Evolutionary conservation across 164 flowering plant species (phyloP).

Genomic region (Nymphaea colorata): DNA sequence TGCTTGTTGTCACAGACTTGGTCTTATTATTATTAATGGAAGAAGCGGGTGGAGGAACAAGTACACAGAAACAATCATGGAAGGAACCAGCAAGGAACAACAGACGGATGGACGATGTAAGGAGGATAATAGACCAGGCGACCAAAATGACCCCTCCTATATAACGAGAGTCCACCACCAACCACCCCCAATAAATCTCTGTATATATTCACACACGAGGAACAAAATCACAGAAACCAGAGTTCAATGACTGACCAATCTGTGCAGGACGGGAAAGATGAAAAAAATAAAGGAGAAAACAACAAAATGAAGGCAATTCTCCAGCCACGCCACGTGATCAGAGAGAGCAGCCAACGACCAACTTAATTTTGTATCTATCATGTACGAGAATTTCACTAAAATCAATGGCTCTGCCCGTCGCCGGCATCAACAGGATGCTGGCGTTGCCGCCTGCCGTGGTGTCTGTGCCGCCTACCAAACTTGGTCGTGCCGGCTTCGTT

Average conservation of each 20-base stretch:
- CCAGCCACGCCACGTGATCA: too few relatives aligned
- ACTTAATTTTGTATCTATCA: too few relatives aligned
- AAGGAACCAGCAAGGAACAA: not conserved
- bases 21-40: not conserved
- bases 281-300: too few relatives aligned
- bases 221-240: not conserved
- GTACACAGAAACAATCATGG: not conserved
- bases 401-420: too few relatives aligned
- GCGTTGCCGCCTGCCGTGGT: not conserved
- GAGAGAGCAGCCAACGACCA: too few relatives aligned
- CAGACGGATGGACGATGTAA: not conserved
- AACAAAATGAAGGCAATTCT: too few relatives aligned
- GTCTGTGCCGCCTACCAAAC: slow-evolving; percentile 39
- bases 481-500: slow-evolving; percentile 47
- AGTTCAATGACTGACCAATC: not conserved
- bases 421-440: too few relatives aligned
- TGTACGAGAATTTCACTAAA: too few relatives aligned
- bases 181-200: not conserved
- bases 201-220: not conserved
- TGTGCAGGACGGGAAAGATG: too few relatives aligned
- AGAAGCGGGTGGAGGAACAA: not conserved
- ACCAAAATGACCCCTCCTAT: too few relatives aligned
- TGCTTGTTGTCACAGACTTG: too few relatives aligned
- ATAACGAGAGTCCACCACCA: not conserved
- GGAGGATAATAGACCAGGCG: not conserved